phyloP scores from a whole-genome alignment of 1,284 basidiomycete species.

The Wolfiporia cocos region DNA sequence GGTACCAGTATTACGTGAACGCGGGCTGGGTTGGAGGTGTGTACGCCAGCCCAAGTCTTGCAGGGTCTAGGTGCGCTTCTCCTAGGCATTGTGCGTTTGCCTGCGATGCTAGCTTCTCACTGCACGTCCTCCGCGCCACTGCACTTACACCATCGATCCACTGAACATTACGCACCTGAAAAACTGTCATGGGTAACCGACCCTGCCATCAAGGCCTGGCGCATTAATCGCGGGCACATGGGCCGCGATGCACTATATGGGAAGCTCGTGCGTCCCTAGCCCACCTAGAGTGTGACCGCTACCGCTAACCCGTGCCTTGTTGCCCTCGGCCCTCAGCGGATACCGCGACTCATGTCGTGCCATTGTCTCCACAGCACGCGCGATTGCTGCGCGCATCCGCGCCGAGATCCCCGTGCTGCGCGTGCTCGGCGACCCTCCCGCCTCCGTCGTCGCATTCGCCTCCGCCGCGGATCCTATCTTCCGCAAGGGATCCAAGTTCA shows the following conservation, averaged over 20 bases:
- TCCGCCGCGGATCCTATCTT: slow-evolving; percentile 50
- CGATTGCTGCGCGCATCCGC: slow-evolving; percentile 61
- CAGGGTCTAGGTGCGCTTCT: slow-evolving; percentile 74
- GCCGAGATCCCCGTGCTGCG: slow-evolving; percentile 74
- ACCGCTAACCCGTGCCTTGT: neutral
- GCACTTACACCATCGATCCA: slow-evolving; percentile 8
- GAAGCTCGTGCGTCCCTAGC: slow-evolving; percentile 54
- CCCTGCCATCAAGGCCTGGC: slow-evolving; percentile 58
- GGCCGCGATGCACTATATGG: slow-evolving; percentile 94
- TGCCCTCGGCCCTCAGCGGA: slow-evolving; percentile 46
- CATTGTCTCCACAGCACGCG: slow-evolving; percentile 74
- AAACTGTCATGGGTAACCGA: neutral
- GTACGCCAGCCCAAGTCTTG: slow-evolving; percentile 81
- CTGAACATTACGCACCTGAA: neutral
- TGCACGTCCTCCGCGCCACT: neutral
- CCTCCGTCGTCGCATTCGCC: slow-evolving; percentile 88
- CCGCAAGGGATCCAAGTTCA: too few relatives aligned
- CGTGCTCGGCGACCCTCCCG: slow-evolving; percentile 85
- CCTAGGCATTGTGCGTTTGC: too few relatives aligned
- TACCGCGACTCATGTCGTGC: slow-evolving; percentile 85
- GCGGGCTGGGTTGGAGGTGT: slow-evolving; percentile 77
- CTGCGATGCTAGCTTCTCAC: too few relatives aligned
- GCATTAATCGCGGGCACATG: slow-evolving; percentile 92
- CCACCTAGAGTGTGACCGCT: slow-evolving; percentile 5
- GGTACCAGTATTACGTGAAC: slow-evolving; percentile 82